Evolutionary conservation across 768 basidiomycete species (phyloP), one percentile per base, ranked within the genome.

Genomic region (Lepiota subincarnata): DNA sequence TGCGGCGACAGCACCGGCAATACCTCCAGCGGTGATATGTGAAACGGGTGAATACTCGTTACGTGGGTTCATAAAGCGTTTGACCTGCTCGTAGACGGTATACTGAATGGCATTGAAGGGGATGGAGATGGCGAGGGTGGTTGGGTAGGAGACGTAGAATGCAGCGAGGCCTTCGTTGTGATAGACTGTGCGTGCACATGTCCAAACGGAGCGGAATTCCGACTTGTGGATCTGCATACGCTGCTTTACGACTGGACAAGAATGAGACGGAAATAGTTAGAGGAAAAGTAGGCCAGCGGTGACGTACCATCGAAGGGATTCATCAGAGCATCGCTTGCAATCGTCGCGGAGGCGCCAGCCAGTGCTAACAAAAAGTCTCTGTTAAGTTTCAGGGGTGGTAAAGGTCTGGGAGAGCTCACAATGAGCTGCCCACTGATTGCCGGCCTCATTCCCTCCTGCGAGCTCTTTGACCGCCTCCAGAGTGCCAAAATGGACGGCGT

Each of bases 101-200:
- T 92, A 98, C 68, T 99, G 97, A 44, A 94, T 95, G 50, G 97
- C 97, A 60, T 95, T 98, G 76, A 98, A 98, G 2, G 97, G 97
- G 55, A 99, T 89, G 41, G 92, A 87, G 79, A 99, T 98, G 59
- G 83, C 91, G 62, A 99, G 77, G 3, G 97, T 99, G 13, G 97
- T 99, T 18, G 97, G 97, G 70, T 99, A 99, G 4, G 97, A 99
- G 55, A 99, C 84, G 70, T 98, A 99, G 77, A 99, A 98, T 7
- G 97, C 97, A 35, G 72, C 62, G 42, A 97, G 67, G 36, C 97
- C 97, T 71, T 99, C 97, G 34, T 73, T 83, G 40, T 71, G 79
- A 71, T 92, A 93, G 48, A 99, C 89, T 11, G 86, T 84, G 19
- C 80, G 79, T 53, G 94, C 92, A 60, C 93, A 94, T n/a, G 83